phyloP scores from a whole-genome alignment of 2,329 filamentous ascomycete genomes.

The Sporothrix euskadiensis region DNA sequence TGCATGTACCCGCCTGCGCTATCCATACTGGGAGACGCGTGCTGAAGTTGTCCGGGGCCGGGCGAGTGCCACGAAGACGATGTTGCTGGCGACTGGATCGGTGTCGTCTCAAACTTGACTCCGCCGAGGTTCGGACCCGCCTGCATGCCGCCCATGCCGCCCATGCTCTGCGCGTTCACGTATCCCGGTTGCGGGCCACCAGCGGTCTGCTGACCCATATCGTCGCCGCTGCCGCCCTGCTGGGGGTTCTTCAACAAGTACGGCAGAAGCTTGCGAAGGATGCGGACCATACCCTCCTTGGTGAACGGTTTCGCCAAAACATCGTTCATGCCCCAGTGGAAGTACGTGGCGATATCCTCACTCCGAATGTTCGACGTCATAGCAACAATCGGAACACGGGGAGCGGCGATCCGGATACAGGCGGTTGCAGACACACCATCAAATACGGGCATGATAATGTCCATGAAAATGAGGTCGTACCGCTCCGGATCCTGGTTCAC shows the following conservation, averaged over 20 bases:
- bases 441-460: conserved; percentile 95
- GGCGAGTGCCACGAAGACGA: conserved; percentile 54
- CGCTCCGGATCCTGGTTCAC: conserved; percentile 57
- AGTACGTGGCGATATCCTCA: conserved; percentile 96
- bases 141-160: conserved; percentile 34
- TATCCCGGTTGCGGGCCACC: conserved; percentile 26
- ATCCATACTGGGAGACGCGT: conserved; percentile 52
- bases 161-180: conserved; percentile 32
- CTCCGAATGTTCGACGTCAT: conserved; percentile 99
- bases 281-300: conserved; percentile 76
- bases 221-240: conserved; percentile 40
- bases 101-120: conserved; percentile 57
- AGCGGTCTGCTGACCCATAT: conserved; percentile 37
- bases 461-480: conserved; percentile 77
- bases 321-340: conserved; percentile 98
- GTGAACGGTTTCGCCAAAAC: conserved; percentile 97
- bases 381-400: conserved; percentile 83
- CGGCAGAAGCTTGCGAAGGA: conserved; percentile 86
- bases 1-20: conserved; percentile 50
- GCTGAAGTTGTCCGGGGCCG: conserved; percentile 48
- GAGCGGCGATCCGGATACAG: conserved; percentile 84
- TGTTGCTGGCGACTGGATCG: conserved; percentile 56
- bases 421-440: conserved; percentile 94
- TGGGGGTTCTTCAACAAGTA: conserved; percentile 72
- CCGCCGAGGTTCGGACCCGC: conserved; percentile 33